Evolutionary conservation across 129 eudicot genomes (phyloP).

Genomic region (Chrysanthemum lavandulifolium): DNA sequence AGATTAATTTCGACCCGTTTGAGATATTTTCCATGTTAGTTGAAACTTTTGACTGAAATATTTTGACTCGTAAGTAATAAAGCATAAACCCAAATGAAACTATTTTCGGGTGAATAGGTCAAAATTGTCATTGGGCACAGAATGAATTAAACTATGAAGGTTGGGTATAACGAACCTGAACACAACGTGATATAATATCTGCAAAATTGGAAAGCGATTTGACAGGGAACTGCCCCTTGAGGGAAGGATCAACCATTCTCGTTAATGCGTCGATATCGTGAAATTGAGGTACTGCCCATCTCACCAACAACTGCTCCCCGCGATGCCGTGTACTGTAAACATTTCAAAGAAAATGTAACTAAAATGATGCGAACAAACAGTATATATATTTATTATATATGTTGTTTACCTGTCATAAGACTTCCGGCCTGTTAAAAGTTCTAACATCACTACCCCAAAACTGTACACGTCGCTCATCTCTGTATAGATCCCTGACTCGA

Average conservation of each 20-base stretch:
- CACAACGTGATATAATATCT: conserved; percentile 85
- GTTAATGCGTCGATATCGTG: conserved; percentile 90
- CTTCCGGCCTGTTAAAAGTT: conserved; percentile 87
- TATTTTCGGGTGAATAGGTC: not conserved
- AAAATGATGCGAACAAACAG: not conserved
- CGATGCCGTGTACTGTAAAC: conserved; percentile 56
- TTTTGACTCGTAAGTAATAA: no score
- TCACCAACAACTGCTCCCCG: conserved; percentile 85
- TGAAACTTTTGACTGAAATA: no score
- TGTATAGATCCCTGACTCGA: conserved; percentile 80
- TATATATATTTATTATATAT: not conserved
- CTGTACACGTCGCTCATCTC: conserved; percentile 92
- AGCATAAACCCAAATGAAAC: not conserved
- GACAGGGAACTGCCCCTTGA: conserved; percentile 53
- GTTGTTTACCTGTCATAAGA: conserved; percentile 79
- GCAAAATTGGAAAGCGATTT: conserved; percentile 87
- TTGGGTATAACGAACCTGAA: conserved; percentile 48
- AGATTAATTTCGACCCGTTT: not conserved
- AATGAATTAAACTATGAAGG: not conserved
- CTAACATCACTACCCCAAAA: conserved; percentile 95
- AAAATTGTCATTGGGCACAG: not conserved
- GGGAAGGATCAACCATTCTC: conserved; percentile 91
- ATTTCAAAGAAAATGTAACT: not conserved
- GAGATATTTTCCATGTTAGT: not conserved
- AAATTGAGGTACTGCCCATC: conserved; percentile 95